Evolutionary conservation across 176 grass and related monocot species (phyloP), one percentile per base, ranked within the genome.

Genomic region (Aegilops sharonensis): DNA sequence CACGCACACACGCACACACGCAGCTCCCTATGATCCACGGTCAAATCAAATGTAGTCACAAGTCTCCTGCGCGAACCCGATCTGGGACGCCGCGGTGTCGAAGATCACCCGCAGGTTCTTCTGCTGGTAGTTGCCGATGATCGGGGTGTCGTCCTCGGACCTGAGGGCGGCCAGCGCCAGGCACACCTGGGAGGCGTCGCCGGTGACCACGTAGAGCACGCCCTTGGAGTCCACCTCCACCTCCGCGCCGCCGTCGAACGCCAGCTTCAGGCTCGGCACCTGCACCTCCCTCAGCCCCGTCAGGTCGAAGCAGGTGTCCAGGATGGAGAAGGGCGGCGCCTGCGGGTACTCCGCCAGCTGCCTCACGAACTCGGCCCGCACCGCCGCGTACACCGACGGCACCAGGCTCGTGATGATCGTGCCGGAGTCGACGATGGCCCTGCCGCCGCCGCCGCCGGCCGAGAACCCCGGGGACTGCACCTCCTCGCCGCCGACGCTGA

Each of bases 81-180:
- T 62, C 75, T 85, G 89, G 14, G 93, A 95, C 5, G 48, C 81
- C 10, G 83, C 11, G 5, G 92, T 94, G 82, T 98, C 96, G 68
- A 94, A 98, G 52, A 94, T 73, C 67, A 98, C 86, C 82, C 96
- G 91, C 29, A 95, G 76, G 79, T 95, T 98, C 87, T 94, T 98
- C 85, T 98, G 96, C 88, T 98, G 96, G 83, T 98, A 98, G 77
- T 95, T 98, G 35, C 96, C 96, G 3, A 98, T 94, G 54, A 98
- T 98, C 3, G 86, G 86, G 31, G 81, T 78, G 57, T 95, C 86
- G 72, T 94, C 86, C 48, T 98, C 96, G 23, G 91, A 92, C 18
- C 78, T 65, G n/a, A 95, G 87, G 39, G 92, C 63, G 24, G 96
- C 93, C 31, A 95, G 29, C 2, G 96, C 96, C 60, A 98, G 72